Evolutionary conservation across 768 basidiomycete genomes (phyloP).

Genomic region (Mycena metata): DNA sequence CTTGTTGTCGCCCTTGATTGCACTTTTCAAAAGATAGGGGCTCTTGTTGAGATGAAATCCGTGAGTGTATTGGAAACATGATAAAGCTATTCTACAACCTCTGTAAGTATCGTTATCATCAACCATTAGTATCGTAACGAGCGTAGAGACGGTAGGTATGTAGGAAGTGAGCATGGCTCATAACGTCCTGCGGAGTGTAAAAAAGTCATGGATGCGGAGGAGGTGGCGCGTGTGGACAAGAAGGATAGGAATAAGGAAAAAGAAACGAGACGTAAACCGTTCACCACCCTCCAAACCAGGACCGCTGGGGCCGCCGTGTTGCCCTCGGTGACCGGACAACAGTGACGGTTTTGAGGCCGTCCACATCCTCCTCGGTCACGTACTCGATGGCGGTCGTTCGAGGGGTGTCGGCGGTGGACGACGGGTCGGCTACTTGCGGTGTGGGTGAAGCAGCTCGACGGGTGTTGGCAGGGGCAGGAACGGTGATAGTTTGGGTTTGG

Average conservation of each 20-base stretch:
- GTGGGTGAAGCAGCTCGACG: slow-evolving; percentile 80
- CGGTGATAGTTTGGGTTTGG: slow-evolving; percentile 74
- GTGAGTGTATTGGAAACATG: slow-evolving; percentile 28
- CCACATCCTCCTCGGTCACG: slow-evolving; percentile 71
- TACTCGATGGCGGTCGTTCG: slow-evolving; percentile 82
- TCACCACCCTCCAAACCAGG: slow-evolving; percentile 76
- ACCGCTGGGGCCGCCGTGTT: slow-evolving; percentile 63
- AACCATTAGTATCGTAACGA: slow-evolving; percentile 40
- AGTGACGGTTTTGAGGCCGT: slow-evolving; percentile 55
- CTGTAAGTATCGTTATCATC: slow-evolving; percentile 30
- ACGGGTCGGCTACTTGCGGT: slow-evolving; percentile 72
- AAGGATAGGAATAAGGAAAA: slow-evolving; percentile 52
- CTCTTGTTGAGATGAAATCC: slow-evolving; percentile 5
- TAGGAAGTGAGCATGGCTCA: slow-evolving; percentile 37
- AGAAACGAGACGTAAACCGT: slow-evolving; percentile 45
- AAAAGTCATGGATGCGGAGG: slow-evolving; percentile 7
- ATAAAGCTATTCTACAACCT: slow-evolving; percentile 36
- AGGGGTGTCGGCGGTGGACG: slow-evolving; percentile 71
- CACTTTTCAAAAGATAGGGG: not conserved
- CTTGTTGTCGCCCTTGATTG: not conserved
- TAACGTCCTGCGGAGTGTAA: slow-evolving; percentile 36
- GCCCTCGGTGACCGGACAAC: slow-evolving; percentile 60
- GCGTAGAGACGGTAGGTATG: slow-evolving; percentile 30
- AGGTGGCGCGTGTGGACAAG: slow-evolving; percentile 40
- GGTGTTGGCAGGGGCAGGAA: slow-evolving; percentile 84